Base-by-base conservation (phyloP, 1,139 yeast genomes). In the Suhomyces taliae region DNA sequence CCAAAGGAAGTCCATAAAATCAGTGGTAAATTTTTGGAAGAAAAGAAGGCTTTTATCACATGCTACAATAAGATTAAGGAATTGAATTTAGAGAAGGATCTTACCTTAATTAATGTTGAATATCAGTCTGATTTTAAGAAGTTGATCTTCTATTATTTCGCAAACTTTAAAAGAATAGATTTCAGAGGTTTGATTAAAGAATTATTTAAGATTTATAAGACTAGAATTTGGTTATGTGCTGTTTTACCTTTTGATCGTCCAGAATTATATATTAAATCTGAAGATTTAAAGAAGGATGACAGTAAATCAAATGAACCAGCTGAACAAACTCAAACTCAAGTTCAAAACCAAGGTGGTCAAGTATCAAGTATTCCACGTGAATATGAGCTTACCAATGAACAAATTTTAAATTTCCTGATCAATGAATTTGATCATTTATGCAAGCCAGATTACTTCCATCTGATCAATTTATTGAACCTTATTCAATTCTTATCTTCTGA, bases 201-300 rank as follows among this genome's bases (percentile, higher is more conserved):
- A 60, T 72, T 93, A 53, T 93, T 93, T 74, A 85, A 93, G 60
- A 87, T 90, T 51, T 93, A 90, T 77, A 93, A 93, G 70, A 93
- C 98, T 1, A 81, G 99, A 62, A 93, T 93, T 58, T 95, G 99
- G 99, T 80, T 91, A 76, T 91, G 97, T 71, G 95, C 97, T 4
- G 89, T 91, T 6, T 64, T 72, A 41, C 77, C 77, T 0, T 61
- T 61, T 48, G 71, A 70, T 52, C 65, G 63, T 49, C 71, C 76
- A 5, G 62, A 65, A 39, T 57, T 69, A 41, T 69, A 66, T 45
- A 62, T 58, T 32, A 57, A 57, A 15, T 43, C 37, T 24, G 55
- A 45, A 36, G 27, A 29, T 24, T 36, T 24, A 7, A 37, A 45
- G 8, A 51, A 51, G 32, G 36, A 46, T 37, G n/a, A 40, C 36